Percentiles rank a stretch among this genome's conserved stretches.
These are phyloP conservation scores for Eremothecium sinecaudum DNA, from an alignment of 1,139 yeast species.

Conservation along the genomic window DNA sequence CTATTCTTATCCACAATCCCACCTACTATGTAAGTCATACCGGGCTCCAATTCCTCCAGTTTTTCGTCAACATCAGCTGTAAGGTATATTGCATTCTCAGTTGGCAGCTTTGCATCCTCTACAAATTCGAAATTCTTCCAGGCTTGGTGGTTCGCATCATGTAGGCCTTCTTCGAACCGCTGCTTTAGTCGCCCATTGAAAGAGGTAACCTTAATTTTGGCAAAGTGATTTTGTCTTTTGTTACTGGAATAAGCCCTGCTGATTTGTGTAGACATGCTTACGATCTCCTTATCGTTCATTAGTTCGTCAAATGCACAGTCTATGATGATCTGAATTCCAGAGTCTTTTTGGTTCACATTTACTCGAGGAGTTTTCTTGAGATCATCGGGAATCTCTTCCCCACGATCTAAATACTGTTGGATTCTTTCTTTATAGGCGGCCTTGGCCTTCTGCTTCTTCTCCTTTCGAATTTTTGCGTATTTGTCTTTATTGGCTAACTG, in stretches of 20 bases:
- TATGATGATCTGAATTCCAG: conserved; percentile 49
- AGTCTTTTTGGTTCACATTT: conserved; percentile 34
- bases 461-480: conserved; percentile 42
- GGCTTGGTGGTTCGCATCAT: conserved; percentile 42
- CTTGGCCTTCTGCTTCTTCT: conserved; percentile 41
- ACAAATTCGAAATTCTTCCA: conserved; percentile 61
- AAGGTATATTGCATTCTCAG: conserved; percentile 48
- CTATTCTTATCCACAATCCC: conserved; percentile 96
- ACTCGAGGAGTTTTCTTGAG: conserved; percentile 32
- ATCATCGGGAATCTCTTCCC: conserved; percentile 33
- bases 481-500: conserved; percentile 61
- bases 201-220: conserved; percentile 53
- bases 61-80: conserved; percentile 81
- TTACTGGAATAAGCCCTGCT: conserved; percentile 75
- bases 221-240: conserved; percentile 50
- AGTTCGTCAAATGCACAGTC: conserved; percentile 89
- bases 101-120: conserved; percentile 36
- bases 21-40: conserved; percentile 75
- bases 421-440: conserved; percentile 32
- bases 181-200: conserved; percentile 56
- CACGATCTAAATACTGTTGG: conserved; percentile 30
- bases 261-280: conserved; percentile 70
- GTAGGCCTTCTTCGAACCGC: conserved; percentile 57
- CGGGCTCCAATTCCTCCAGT: conserved; percentile 50
- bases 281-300: conserved; percentile 74